Conservation (phyloP, 2,329 filamentous ascomycete species). For the Fusarium nodosum region DNA sequence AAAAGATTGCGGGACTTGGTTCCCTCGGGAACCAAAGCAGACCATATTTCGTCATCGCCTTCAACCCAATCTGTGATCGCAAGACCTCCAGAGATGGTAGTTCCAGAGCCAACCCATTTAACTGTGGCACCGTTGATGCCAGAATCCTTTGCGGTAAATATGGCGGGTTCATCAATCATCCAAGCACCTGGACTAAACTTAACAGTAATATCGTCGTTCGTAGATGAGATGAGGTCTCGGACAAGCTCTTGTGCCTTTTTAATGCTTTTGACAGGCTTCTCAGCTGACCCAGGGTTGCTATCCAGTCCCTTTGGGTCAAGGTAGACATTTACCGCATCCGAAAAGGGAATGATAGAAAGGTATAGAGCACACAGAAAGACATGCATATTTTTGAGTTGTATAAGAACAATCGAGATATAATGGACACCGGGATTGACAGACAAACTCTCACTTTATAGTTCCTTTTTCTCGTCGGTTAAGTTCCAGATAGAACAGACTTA, state of each 20-base stretch:
- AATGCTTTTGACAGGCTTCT: not conserved
- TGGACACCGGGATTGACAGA: no score
- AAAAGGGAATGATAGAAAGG: not conserved
- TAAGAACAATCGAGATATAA: not conserved
- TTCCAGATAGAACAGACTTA: no score
- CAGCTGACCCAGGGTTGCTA: not conserved
- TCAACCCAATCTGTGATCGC: not conserved
- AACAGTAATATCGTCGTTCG: not conserved
- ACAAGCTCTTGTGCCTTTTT: conserved; percentile 10
- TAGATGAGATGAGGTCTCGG: not conserved
- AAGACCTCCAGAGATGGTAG: not conserved
- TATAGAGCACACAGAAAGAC: not conserved
- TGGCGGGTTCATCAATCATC: not conserved
- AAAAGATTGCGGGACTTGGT: conserved; percentile 5
- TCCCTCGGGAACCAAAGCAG: not conserved
- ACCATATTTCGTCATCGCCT: conserved; percentile 2
- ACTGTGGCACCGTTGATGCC: not conserved
- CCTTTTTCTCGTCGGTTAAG: no score
- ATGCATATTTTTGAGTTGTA: not conserved
- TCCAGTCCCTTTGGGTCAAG: not conserved
- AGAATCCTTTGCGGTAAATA: not conserved
- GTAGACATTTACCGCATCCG: not conserved
- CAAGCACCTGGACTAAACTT: conserved; percentile 9
- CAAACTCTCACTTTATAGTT: no score
- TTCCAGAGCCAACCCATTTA: not conserved